phyloP scores from a whole-genome alignment of 345 rosid species.

The Brassica juncea region DNA sequence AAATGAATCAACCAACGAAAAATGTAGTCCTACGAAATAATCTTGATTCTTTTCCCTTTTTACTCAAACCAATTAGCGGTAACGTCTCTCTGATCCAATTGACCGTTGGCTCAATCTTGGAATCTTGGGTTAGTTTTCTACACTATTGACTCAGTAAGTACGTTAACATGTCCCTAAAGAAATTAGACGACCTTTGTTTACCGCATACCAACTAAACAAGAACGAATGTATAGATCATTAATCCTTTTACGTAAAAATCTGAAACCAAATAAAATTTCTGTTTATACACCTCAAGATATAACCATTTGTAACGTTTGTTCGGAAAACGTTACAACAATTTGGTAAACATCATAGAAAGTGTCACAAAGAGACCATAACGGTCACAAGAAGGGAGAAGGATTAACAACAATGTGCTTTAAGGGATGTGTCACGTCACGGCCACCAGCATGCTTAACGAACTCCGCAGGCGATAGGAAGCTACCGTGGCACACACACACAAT shows the following conservation, averaged over 20 bases:
- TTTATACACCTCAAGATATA: conserved; percentile 6
- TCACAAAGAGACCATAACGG: conserved; percentile 2
- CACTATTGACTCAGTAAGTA: neutral
- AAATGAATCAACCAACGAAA: neutral
- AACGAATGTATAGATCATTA: neutral
- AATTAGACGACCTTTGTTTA: neutral
- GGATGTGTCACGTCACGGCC: conserved; percentile 70
- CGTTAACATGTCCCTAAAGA: neutral
- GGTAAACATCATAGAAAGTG: conserved; percentile 3
- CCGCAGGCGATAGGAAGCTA: conserved; percentile 74
- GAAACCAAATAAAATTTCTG: neutral
- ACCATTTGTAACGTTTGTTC: neutral
- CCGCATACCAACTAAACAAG: neutral
- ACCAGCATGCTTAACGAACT: conserved; percentile 91
- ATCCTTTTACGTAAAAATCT: neutral
- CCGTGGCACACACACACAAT: conserved; percentile 93
- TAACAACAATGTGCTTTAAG: conserved; percentile 77
- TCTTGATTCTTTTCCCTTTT: neutral
- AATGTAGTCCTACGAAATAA: neutral
- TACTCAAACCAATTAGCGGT: neutral
- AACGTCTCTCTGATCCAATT: neutral
- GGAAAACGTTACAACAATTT: neutral
- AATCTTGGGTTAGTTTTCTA: neutral
- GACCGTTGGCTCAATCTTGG: neutral
- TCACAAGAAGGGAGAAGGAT: conserved; percentile 53